A percentile compares a stretch with the other conserved stretches of the same genome.
Evolutionary conservation across 2,329 filamentous ascomycete species (phyloP).

Genomic region (Monilinia polystroma): DNA sequence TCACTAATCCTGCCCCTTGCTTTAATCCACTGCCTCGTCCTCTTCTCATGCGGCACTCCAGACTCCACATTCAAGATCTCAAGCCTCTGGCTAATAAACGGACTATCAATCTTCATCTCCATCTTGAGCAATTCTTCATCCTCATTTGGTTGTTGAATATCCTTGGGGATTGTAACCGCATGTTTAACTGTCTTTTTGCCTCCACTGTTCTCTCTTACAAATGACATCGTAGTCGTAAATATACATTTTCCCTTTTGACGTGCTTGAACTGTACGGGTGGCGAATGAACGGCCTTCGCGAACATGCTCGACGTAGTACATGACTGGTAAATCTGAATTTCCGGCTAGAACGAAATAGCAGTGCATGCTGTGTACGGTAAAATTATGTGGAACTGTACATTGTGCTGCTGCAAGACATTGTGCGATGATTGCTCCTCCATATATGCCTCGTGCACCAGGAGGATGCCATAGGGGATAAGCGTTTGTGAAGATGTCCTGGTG

Average conservation of each 20-base stretch:
- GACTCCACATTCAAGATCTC: constrained; percentile 54
- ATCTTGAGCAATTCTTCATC: constrained; percentile 45
- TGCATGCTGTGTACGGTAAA: constrained; percentile 95
- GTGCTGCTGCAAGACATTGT: constrained; percentile 83
- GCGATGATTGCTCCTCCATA: constrained; percentile 93
- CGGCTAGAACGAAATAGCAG: constrained; percentile 96
- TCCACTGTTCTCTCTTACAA: constrained; percentile 65
- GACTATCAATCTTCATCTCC: constrained; percentile 40
- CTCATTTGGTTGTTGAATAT: constrained; percentile 43
- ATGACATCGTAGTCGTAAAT: constrained; percentile 93
- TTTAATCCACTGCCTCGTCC: constrained; percentile 71
- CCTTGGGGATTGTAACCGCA: constrained; percentile 57
- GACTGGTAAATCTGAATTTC: constrained; percentile 79
- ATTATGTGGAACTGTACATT: constrained; percentile 76
- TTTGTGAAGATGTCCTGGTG: constrained; percentile 88
- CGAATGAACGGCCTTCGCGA: constrained; percentile 83
- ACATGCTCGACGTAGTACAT: constrained; percentile 95
- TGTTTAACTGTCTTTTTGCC: constrained; percentile 60
- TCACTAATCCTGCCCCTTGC: constrained; percentile 72
- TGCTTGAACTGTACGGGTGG: constrained; percentile 94
- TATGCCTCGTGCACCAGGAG: constrained; percentile 85
- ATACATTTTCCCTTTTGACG: constrained; percentile 84
- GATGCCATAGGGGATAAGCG: constrained; percentile 86
- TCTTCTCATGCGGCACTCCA: constrained; percentile 61
- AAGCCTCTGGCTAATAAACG: constrained; percentile 58